Evolutionary conservation across 495 filamentous ascomycete species (phyloP), one percentile per base, ranked within the genome.

Genomic region (Neurospora sp.): DNA sequence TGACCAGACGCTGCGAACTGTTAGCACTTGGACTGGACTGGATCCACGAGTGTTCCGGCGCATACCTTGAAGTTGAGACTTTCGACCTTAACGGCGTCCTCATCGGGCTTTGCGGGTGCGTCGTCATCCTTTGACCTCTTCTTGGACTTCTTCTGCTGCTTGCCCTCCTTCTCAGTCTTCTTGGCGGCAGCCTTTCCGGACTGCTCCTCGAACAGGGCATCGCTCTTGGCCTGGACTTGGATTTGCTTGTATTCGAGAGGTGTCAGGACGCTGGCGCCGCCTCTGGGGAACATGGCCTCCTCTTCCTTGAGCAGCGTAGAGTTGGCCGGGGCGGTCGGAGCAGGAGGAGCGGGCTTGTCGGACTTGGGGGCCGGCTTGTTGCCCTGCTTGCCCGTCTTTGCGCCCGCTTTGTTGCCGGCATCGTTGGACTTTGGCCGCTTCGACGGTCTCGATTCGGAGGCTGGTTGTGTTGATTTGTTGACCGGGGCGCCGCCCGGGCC

Each of bases 221-320:
- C 96, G 78, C 90, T 89, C 75, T 90, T 94, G 39, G 96, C 96
- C 82, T 98, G 91, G 74, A 96, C 92, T 77, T 96, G 92, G 76
- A 99, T 97, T 82, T 98, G 93, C 84, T 97, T 97, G 76, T 96
- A 90, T 80, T 99, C 96, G 70, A 99, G 86, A 35, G 96, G 94
- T 9, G 96, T 97, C 81, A 99, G 84, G 66, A 96, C 86, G 79
- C 93, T 96, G 16, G 88, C 96, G 72, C 96, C 96, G 71, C 96
- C 96, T 85, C 96, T 89, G 79, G 96, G 96, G 79, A 99, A 99
- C 38, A 94, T 83, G 5, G 89, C 88, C 76, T 97, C 96, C 70
- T 98, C 95, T 74, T 93, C 90, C 76, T 89, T 90, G 14, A 84
- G 72, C 62, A 78, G 74, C 7, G 83, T 81, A 31, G 82, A 77